Percentiles rank a stretch among this genome's conserved stretches.
These are phyloP conservation scores for Pseudodiploospora longispora DNA, from an alignment of 2,329 filamentous ascomycete species.

Conservation along the genomic window DNA sequence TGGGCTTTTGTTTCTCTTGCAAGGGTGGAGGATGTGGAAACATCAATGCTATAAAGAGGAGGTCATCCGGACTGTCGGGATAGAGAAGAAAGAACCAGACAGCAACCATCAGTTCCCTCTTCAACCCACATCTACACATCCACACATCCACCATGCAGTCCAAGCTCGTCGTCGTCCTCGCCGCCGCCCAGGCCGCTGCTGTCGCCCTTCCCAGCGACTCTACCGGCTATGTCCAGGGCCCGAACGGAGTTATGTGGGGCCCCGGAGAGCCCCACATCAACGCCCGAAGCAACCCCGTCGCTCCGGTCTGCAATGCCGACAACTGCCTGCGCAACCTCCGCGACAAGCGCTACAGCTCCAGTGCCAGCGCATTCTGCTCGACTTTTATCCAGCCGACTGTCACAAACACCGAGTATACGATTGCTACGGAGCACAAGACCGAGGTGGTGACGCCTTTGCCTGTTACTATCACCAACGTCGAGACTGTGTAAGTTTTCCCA, in stretches of 20 bases:
- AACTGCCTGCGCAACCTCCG: background rate
- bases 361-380: background rate
- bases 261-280: background rate
- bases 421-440: no score
- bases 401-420: no score
- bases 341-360: background rate
- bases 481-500: no score
- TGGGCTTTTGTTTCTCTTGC: no score
- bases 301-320: background rate
- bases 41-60: no score
- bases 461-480: no score
- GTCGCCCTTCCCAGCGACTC: background rate
- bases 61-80: no score
- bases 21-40: no score
- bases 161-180: conserved; percentile 1
- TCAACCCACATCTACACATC: no score
- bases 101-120: no score
- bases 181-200: background rate
- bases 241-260: background rate
- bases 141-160: background rate
- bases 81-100: no score
- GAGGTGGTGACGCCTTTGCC: no score
- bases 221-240: background rate
- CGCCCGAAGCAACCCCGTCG: background rate
- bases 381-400: background rate